A percentile compares a stretch with the other conserved stretches of the same genome.
Conservation (phyloP, 345 rosid species). For the Clarkia xantiana region DNA sequence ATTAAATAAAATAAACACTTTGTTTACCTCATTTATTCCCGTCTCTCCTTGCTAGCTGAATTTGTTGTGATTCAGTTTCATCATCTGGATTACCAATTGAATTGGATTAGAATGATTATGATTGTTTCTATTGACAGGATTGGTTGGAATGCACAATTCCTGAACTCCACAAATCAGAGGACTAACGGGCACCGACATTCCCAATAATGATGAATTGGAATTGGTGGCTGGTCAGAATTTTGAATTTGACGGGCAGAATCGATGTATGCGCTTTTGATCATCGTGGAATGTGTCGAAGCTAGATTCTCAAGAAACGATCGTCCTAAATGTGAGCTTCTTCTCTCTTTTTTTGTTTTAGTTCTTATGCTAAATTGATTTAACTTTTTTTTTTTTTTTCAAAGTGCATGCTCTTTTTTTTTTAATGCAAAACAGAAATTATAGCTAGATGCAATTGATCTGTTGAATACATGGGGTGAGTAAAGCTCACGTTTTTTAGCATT, state of each 20-base stretch:
- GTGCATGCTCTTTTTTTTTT: slow-evolving; percentile 9
- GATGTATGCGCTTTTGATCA: slow-evolving; percentile 91
- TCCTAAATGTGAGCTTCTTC: slow-evolving; percentile 55
- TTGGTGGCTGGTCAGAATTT: slow-evolving; percentile 10
- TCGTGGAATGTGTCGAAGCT: slow-evolving; percentile 94
- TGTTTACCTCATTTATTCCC: too few species aligned
- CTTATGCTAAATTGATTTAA: too few species aligned
- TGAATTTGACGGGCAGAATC: slow-evolving; percentile 13
- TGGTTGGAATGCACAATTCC: slow-evolving; percentile 83
- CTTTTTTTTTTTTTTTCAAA: too few species aligned
- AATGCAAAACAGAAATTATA: slow-evolving; percentile 65
- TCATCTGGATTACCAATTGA: background rate
- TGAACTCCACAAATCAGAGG: slow-evolving; percentile 85
- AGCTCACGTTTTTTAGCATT: slow-evolving; percentile 83
- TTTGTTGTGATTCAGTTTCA: too few species aligned
- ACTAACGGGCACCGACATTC: slow-evolving; percentile 37
- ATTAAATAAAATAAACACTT: too few species aligned
- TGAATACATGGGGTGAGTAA: slow-evolving; percentile 82
- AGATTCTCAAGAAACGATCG: slow-evolving; percentile 47
- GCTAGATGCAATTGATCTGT: slow-evolving; percentile 66
- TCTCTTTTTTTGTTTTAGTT: too few species aligned
- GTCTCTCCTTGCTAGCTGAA: too few species aligned
- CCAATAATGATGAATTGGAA: slow-evolving; percentile 27
- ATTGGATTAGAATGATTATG: slow-evolving; percentile 7
- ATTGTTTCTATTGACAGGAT: slow-evolving; percentile 31